A percentile compares a stretch with the other conserved stretches of the same genome.
Conservation (phyloP, 805 yeast species). For the Vanderwaltozyma tropicalis region DNA sequence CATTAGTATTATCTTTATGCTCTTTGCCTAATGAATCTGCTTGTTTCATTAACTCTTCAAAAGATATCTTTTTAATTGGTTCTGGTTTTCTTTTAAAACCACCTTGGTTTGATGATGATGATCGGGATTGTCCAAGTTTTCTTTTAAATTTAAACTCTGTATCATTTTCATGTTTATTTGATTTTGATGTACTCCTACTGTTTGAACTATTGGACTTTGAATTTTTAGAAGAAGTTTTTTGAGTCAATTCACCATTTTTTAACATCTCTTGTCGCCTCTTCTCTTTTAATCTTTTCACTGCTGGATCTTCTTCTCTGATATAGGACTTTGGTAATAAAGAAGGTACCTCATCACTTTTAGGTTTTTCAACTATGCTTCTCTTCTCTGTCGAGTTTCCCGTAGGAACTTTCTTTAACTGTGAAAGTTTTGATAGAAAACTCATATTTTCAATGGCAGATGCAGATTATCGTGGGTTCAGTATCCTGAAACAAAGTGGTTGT, state of each 20-base stretch:
- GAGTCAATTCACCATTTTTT: slow-evolving; percentile 28
- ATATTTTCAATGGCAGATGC: slow-evolving; percentile 8
- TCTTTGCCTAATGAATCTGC: slow-evolving; percentile 36
- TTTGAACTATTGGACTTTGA: background rate
- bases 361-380: background rate
- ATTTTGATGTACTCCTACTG: background rate
- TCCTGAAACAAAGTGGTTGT: too few species aligned
- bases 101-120: background rate
- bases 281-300: slow-evolving; percentile 59
- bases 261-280: slow-evolving; percentile 49
- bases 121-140: slow-evolving; percentile 7
- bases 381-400: background rate
- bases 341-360: slow-evolving; percentile 4
- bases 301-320: slow-evolving; percentile 46
- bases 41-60: slow-evolving; percentile 47
- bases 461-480: too few species aligned
- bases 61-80: slow-evolving; percentile 37
- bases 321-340: slow-evolving; percentile 23
- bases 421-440: slow-evolving; percentile 27
- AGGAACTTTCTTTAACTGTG: slow-evolving; percentile 17
- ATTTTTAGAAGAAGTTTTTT: slow-evolving; percentile 12
- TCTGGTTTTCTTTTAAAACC: slow-evolving; percentile 7
- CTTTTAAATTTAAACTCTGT: slow-evolving; percentile 17
- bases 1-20: background rate
- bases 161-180: slow-evolving; percentile 7